A percentile compares a stretch with the other conserved stretches of the same genome.
phyloP scores from a whole-genome alignment of 768 basidiomycete genomes.

The Symmetrospora coprosmae region DNA sequence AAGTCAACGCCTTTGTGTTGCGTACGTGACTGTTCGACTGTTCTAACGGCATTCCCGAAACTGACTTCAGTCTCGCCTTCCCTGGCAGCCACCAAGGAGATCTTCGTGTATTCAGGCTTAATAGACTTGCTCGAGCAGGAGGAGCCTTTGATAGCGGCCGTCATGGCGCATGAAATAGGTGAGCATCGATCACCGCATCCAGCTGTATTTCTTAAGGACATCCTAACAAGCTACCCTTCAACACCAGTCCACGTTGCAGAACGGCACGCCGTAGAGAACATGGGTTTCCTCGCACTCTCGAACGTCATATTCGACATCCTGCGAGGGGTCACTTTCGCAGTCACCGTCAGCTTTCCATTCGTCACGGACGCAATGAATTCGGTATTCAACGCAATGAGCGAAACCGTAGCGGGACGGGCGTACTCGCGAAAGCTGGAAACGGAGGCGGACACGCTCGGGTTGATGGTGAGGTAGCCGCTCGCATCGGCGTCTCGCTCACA shows the following conservation, averaged over 20 bases:
- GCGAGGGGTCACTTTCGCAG: conserved; percentile 38
- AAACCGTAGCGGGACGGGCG: conserved; percentile 39
- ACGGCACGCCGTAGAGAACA: conserved; percentile 42
- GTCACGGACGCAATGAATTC: conserved; percentile 39
- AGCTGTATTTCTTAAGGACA: background rate
- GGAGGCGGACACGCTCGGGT: conserved; percentile 41
- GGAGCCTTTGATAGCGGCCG: conserved; percentile 40
- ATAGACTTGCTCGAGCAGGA: conserved; percentile 39
- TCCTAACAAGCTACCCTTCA: background rate
- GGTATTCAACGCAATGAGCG: conserved; percentile 39
- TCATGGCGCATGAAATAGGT: conserved; percentile 40
- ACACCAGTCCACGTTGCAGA: conserved; percentile 34
- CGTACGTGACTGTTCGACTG: background rate
- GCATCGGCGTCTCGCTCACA: background rate
- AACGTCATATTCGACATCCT: conserved; percentile 42
- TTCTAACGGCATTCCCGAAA: too few relatives aligned
- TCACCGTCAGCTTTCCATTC: conserved; percentile 42
- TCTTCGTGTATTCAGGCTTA: conserved; percentile 42
- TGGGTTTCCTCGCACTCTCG: conserved; percentile 40
- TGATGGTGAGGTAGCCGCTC: conserved; percentile 35
- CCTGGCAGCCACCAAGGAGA: conserved; percentile 40
- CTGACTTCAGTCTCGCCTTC: conserved; percentile 40
- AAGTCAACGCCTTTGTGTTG: conserved; percentile 26
- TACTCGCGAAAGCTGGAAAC: conserved; percentile 42
- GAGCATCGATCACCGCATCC: conserved; percentile 27